phyloP scores from a whole-genome alignment of 768 basidiomycete genomes.

The Lactarius evosmus region DNA sequence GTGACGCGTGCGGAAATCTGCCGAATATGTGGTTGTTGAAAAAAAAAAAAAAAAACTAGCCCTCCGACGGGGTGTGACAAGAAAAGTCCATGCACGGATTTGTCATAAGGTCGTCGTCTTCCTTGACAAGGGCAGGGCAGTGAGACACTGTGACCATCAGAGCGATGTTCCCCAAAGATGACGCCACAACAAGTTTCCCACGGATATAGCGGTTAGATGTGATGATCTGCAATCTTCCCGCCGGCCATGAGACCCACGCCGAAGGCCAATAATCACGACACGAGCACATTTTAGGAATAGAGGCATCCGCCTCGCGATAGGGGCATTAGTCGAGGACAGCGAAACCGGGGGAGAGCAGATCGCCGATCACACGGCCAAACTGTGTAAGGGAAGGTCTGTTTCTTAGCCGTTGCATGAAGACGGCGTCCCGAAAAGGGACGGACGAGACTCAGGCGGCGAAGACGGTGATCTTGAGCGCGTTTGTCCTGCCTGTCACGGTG shows the following conservation, averaged over 20 bases:
- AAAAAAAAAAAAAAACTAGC: neutral
- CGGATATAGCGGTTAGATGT: neutral
- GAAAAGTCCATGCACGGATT: neutral
- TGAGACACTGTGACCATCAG: neutral
- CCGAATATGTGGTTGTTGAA: neutral
- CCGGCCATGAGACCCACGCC: neutral
- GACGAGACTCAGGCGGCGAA: constrained; percentile 1
- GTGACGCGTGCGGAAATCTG: neutral
- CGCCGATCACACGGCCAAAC: constrained; percentile 3
- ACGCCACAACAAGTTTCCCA: constrained; percentile 11
- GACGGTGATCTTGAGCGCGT: neutral
- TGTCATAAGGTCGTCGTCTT: neutral
- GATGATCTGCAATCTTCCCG: neutral
- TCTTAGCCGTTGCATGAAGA: neutral
- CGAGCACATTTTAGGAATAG: neutral
- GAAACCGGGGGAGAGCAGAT: neutral
- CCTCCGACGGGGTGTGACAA: neutral
- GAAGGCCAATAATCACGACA: neutral
- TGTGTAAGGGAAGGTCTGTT: neutral
- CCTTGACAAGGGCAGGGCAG: neutral
- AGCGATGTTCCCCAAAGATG: neutral
- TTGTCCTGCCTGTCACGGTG: neutral
- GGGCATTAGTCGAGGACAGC: neutral
- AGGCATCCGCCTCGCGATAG: neutral
- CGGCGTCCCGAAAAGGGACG: too few relatives aligned